Percentiles rank a stretch among this genome's conserved stretches.
Evolutionary conservation across 1,139 yeast species (phyloP).

Genomic region (Yamadazyma taylorii): DNA sequence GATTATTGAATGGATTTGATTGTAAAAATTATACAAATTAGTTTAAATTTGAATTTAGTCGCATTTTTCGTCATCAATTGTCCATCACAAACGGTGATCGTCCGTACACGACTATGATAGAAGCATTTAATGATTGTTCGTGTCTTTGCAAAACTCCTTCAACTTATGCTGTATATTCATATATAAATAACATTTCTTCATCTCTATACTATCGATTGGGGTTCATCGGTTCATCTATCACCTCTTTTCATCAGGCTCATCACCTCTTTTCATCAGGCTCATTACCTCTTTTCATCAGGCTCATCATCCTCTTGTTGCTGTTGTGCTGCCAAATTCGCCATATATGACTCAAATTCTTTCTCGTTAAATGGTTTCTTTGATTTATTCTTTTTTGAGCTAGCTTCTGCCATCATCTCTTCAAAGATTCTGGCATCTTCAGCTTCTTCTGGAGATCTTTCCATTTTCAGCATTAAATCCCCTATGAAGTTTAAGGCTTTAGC

Average conservation of each 20-base stretch:
- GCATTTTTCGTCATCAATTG: neutral
- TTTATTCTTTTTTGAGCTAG: constrained; percentile 51
- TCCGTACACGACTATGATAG: no score
- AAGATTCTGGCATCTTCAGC: constrained; percentile 74
- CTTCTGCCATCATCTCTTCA: constrained; percentile 74
- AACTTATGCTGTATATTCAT: no score
- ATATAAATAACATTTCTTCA: no score
- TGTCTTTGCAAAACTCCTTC: no score
- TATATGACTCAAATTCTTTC: constrained; percentile 23
- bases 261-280: neutral
- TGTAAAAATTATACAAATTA: neutral
- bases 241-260: no score
- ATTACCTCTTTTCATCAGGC: neutral
- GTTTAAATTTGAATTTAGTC: no score
- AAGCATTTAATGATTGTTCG: no score
- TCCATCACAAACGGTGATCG: no score
- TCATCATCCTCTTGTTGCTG: constrained; percentile 4
- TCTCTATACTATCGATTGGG: no score
- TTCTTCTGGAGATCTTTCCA: constrained; percentile 65
- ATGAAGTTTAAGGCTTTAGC: constrained; percentile 61
- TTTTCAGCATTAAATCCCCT: constrained; percentile 55
- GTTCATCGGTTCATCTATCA: no score
- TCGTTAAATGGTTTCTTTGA: constrained; percentile 17
- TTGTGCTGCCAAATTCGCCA: constrained; percentile 21
- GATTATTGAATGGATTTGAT: neutral